Evolutionary conservation across 306 rosid species (phyloP).

Genomic region (Cucurbita argyrosperma): DNA sequence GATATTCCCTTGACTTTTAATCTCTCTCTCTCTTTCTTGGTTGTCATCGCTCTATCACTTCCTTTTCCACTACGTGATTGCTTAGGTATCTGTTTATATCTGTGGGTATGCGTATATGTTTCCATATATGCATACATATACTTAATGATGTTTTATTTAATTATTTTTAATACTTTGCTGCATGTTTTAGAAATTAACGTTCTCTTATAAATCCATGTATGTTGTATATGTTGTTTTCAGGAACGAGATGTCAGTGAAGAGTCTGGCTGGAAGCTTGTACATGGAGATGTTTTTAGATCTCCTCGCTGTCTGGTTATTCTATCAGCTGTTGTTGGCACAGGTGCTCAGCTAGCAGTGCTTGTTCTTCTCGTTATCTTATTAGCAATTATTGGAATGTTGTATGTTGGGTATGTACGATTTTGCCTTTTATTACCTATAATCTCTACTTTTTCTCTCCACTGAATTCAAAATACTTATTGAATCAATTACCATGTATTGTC

Average conservation of each 20-base stretch:
- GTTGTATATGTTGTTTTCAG: conserved; percentile 18
- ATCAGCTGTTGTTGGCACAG: conserved; percentile 95
- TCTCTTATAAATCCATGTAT: neutral
- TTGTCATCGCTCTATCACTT: too few species aligned
- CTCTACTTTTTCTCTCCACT: neutral
- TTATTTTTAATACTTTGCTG: neutral
- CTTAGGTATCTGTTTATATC: neutral
- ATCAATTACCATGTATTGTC: neutral
- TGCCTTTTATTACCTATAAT: neutral
- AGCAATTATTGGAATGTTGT: conserved; percentile 94
- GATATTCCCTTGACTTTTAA: conserved; percentile 13
- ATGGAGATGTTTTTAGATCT: conserved; percentile 95
- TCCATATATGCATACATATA: neutral
- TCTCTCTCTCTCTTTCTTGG: neutral
- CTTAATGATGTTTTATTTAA: neutral
- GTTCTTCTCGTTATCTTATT: conserved; percentile 87
- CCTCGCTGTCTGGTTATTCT: conserved; percentile 60
- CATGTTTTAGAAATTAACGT: neutral
- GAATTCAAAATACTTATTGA: neutral
- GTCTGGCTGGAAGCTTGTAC: conserved; percentile 99
- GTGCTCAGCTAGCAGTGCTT: conserved; percentile 88
- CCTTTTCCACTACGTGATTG: too few species aligned
- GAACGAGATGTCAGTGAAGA: conserved; percentile 97
- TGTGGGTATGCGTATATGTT: neutral
- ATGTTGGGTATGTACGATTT: conserved; percentile 50